Evolutionary conservation across 257 asterid genomes (phyloP), one percentile per base, ranked within the genome.

Genomic region (Anisodus tanguticus): DNA sequence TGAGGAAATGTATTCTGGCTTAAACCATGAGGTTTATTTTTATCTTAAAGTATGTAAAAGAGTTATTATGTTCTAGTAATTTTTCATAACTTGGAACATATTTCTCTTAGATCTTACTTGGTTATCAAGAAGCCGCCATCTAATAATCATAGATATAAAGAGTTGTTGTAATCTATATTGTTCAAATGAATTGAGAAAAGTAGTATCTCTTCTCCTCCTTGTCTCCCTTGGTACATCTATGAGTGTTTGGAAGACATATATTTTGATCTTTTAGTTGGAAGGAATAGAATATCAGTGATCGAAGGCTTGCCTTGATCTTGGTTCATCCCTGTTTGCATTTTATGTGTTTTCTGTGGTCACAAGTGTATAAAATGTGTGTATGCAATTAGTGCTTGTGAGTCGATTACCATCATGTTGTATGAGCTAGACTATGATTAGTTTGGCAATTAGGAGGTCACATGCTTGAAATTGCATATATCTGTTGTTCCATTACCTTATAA

Each of bases 371-470:
- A 59, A 59, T 59, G 66, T 2, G 16, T 70, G 37, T 70, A 17
- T 69, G 16, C 79, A 70, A 70, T 70, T 70, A 41, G 79, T 70
- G 15, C 79, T 9, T 70, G 54, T 70, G 35, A 41, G 17, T 43
- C 9, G 13, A 45, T 43, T 70, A 70, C 57, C 79, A 70, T 17
- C 79, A 43, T 70, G 55, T 41, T 16, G 37, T 70, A 70, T 41
- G 55, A 70, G 7, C 4, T 70, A 17, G 55, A 41, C 12, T 70
- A n/a, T 70, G 79, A 9, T 43, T n/a, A 16, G 57, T 43, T 68
- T n/a, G 53, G 1, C 77, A 39, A 69, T 69, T 26, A 69, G 19
- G 53, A 39, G 55, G 78, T 69, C 78, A 17, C 26, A 43, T 69
- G 78, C 17, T 41, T 69, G 55, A 69, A 0, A 16, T 41, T 69